These are phyloP conservation scores for Boletus patriciae DNA, from an alignment of 768 basidiomycete genomes.

Conservation along the genomic window DNA sequence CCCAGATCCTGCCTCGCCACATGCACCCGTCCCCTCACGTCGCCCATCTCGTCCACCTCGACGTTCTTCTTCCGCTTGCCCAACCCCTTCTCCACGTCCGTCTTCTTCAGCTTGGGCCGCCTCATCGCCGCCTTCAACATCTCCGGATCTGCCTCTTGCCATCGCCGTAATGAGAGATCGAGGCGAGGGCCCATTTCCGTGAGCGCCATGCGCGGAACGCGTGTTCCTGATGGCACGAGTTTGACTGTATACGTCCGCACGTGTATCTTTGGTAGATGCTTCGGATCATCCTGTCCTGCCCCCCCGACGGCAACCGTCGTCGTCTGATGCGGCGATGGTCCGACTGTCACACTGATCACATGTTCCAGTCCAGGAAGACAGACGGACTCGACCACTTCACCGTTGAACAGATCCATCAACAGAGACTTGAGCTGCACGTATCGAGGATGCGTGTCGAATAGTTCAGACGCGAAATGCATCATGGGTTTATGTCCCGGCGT, in stretches of 20 bases:
- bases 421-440: conserved; percentile 91
- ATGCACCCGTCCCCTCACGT: conserved; percentile 88
- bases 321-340: conserved; percentile 51
- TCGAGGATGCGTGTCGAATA: conserved; percentile 93
- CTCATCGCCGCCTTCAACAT: conserved; percentile 78
- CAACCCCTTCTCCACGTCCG: conserved; percentile 78
- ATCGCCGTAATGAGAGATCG: conserved; percentile 76
- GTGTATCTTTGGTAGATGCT: conserved; percentile 76
- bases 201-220: conserved; percentile 79
- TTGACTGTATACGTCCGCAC: conserved; percentile 82
- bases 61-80: conserved; percentile 95
- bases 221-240: conserved; percentile 72
- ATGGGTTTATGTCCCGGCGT: conserved; percentile 88
- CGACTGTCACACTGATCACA: conserved; percentile 79
- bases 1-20: conserved; percentile 86
- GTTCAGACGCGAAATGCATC: conserved; percentile 93
- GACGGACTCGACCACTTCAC: conserved; percentile 79
- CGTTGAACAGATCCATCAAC: conserved; percentile 88
- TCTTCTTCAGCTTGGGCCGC: conserved; percentile 85
- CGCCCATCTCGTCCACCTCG: conserved; percentile 98
- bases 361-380: conserved; percentile 83
- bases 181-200: conserved; percentile 90
- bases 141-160: conserved; percentile 74
- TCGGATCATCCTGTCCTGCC: conserved; percentile 38
- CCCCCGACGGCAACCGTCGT: background rate